Percentiles rank a stretch among this genome's conserved stretches.
These are phyloP conservation scores for Meyerozyma smithsonii DNA, from an alignment of 1,139 yeast genomes.

Conservation along the genomic window DNA sequence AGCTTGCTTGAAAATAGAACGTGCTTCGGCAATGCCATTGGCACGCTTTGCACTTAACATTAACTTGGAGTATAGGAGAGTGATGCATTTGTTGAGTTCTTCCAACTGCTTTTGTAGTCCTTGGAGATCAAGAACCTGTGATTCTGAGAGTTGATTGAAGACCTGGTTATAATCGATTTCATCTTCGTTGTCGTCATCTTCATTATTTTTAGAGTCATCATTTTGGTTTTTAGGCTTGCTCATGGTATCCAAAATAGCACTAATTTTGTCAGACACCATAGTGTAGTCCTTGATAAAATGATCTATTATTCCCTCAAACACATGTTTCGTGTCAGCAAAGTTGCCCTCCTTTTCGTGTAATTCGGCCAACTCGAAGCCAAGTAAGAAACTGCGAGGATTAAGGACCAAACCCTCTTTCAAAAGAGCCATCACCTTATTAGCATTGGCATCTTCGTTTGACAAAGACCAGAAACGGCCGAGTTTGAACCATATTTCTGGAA, in stretches of 20 bases:
- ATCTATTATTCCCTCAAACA: conserved; percentile 48
- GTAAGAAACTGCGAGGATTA: conserved; percentile 68
- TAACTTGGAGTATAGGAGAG: conserved; percentile 49
- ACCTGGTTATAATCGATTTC: conserved; percentile 14
- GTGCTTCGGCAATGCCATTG: conserved; percentile 67
- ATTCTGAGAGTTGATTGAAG: conserved; percentile 20
- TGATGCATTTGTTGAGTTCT: conserved; percentile 33
- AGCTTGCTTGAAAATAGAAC: conserved; percentile 60
- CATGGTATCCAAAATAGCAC: conserved; percentile 13
- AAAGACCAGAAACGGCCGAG: conserved; percentile 34
- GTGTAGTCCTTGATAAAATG: conserved; percentile 32
- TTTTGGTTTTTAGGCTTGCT: conserved; percentile 12
- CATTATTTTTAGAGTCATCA: conserved; percentile 4
- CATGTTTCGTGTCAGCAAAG: conserved; percentile 46
- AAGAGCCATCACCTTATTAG: conserved; percentile 32
- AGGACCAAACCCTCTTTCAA: conserved; percentile 54
- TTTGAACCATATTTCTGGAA: conserved; percentile 84
- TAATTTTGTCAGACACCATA: conserved; percentile 17
- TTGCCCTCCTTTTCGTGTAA: conserved; percentile 58
- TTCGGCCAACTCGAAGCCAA: conserved; percentile 68
- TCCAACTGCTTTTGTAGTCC: conserved; percentile 17
- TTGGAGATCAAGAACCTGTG: conserved; percentile 23
- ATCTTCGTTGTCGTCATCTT: conserved; percentile 8
- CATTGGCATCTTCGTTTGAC: conserved; percentile 31
- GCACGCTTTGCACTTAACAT: conserved; percentile 60